These are phyloP conservation scores for Curvularia spicifera DNA, from an alignment of 2,329 filamentous ascomycete species.

Conservation along the genomic window DNA sequence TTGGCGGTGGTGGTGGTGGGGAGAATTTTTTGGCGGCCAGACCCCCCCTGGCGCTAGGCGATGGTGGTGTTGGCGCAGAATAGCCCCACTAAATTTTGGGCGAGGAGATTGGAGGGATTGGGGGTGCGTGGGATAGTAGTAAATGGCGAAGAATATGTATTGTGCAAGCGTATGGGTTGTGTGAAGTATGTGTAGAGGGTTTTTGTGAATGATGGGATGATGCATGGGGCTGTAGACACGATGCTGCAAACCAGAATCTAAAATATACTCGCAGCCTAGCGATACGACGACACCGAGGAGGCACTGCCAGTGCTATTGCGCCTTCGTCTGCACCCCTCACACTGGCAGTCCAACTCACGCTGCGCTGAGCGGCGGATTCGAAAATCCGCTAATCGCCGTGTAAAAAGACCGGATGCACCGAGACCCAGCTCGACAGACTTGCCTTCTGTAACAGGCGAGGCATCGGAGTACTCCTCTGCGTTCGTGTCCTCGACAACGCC, in stretches of 20 bases:
- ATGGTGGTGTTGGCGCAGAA: background rate
- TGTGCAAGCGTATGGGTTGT: background rate
- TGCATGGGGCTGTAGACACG: background rate
- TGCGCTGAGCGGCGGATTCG: no score
- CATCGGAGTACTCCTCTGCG: background rate
- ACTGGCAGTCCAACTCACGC: no score
- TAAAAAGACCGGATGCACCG: no score
- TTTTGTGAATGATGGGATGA: background rate
- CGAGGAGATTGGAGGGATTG: background rate
- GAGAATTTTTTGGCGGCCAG: background rate
- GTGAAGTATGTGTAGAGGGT: background rate
- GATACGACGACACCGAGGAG: no score
- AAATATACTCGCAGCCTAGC: no score
- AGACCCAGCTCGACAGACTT: background rate
- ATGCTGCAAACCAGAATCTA: no score
- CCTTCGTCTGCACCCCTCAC: no score
- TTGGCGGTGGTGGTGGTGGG: background rate
- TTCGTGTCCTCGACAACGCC: background rate
- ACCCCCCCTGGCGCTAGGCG: background rate
- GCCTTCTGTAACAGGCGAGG: background rate
- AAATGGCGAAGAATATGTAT: background rate
- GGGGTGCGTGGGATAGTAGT: background rate
- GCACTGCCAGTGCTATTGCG: no score
- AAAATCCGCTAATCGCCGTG: no score
- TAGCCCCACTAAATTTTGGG: background rate